Evolutionary conservation across 1,284 basidiomycete genomes (phyloP).

Genomic region (Melampsora abietis-canadensis): DNA sequence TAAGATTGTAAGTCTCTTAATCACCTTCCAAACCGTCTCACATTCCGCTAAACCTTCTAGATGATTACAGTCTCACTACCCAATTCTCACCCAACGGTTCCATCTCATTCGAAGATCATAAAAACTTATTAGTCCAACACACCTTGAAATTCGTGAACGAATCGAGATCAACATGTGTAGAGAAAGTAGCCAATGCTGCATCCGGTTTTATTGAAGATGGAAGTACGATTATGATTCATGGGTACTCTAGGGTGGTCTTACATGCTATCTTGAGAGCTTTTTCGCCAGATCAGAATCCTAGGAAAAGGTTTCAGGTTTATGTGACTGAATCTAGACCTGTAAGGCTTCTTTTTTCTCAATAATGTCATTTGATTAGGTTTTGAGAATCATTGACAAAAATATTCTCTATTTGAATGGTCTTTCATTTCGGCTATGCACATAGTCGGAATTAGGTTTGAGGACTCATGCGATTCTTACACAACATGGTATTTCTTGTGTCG

Average conservation of each 20-base stretch:
- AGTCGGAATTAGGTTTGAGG: slow-evolving; percentile 63
- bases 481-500: slow-evolving; percentile 86
- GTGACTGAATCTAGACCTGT: slow-evolving; percentile 91
- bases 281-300: slow-evolving; percentile 65
- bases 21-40: slow-evolving; percentile 53
- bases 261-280: slow-evolving; percentile 71
- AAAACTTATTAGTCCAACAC: slow-evolving; percentile 72
- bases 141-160: slow-evolving; percentile 70
- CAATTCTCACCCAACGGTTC: slow-evolving; percentile 47
- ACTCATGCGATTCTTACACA: slow-evolving; percentile 79
- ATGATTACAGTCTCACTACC: slow-evolving; percentile 53
- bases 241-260: slow-evolving; percentile 92
- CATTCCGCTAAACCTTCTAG: slow-evolving; percentile 4
- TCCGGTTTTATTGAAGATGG: slow-evolving; percentile 36
- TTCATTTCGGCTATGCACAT: slow-evolving; percentile 5
- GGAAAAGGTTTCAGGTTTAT: slow-evolving; percentile 92
- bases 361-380: neutral
- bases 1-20: slow-evolving; percentile 77
- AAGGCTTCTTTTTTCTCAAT: slow-evolving; percentile 56
- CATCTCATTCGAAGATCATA: slow-evolving; percentile 72
- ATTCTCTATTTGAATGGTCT: neutral
- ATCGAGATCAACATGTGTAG: slow-evolving; percentile 61
- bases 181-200: slow-evolving; percentile 17
- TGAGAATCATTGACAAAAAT: neutral
- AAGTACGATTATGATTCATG: slow-evolving; percentile 83